Base-by-base conservation (phyloP, 202 grass and related monocot species). In the Musa balbisiana region DNA sequence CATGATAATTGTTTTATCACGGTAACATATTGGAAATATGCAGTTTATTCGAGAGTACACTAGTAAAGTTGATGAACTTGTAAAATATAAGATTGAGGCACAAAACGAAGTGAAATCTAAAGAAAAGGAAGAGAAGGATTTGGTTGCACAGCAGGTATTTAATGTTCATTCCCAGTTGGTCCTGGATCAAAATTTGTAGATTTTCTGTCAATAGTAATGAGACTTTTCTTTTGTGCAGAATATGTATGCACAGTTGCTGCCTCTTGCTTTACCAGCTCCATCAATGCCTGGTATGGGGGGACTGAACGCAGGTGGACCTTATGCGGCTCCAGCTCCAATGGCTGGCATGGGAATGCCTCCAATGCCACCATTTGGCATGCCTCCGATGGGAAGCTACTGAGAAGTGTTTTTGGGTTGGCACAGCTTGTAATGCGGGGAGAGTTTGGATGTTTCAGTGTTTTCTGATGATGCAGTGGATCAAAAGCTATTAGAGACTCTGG, bases 1-100 rank as follows among this genome's bases (percentile, higher is more conserved):
- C 33, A 0, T 43, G 33, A 43, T 43, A 43, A 43, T 43, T 43
- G 5, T 43, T 43, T 43, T 43, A 43, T 8, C 13, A 58, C 0
- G 55, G 55, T 16, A 58, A 58, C 11, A 8, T 43, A 43, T 43
- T 43, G 33, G 33, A 43, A 43, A 74, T 65, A 13, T 78, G 62
- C 82, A 96, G 93, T 92, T 91, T 80, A 91, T 92, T 74, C 93
- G 93, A 23, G 93, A 96, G 79, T 96, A 96, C 85, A 82, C 84
- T 53, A 72, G 86, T 78, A 96, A 96, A 82, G 90, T 96, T 26
- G 93, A 96, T 74, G 93, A 96, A 26, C 83, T 96, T 72, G 79
- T 96, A 43, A 92, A 96, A 84, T 87, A 91, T 78, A 96, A 63
- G 79, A 88, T 96, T 71, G 93, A 96, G 72, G 83, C 86, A 62